Percentiles rank a stretch among this genome's conserved stretches.
phyloP scores from a whole-genome alignment of 176 grass and related monocot species.

The Pontederia crassipes region DNA sequence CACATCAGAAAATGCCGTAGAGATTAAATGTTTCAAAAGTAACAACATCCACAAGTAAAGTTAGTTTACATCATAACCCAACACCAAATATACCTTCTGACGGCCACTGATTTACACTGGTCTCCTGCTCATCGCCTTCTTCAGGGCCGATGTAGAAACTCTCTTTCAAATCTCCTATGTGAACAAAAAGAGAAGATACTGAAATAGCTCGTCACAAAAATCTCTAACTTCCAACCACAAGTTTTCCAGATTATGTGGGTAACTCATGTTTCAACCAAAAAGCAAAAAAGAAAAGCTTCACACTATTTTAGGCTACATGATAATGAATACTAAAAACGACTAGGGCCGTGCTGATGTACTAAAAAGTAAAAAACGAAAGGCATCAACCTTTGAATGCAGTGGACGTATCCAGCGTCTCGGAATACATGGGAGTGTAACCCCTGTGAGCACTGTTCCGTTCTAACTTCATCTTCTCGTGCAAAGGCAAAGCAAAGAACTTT shows the following conservation, averaged over 20 bases:
- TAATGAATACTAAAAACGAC: not conserved
- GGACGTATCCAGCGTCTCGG: slow-evolving; percentile 54
- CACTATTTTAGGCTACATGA: too few relatives aligned
- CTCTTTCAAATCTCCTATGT: slow-evolving; percentile 66
- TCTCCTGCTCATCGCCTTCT: slow-evolving; percentile 14
- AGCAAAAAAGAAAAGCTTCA: too few relatives aligned
- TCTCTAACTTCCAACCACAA: not conserved
- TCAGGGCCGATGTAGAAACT: slow-evolving; percentile 58
- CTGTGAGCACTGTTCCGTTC: slow-evolving; percentile 29
- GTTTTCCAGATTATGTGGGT: too few relatives aligned
- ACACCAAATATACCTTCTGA: slow-evolving; percentile 33
- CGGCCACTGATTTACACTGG: slow-evolving; percentile 53
- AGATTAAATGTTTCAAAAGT: too few relatives aligned
- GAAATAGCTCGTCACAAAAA: not conserved
- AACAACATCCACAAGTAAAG: too few relatives aligned
- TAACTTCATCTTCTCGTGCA: slow-evolving; percentile 63
- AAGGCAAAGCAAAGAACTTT: slow-evolving; percentile 43
- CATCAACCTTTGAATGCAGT: slow-evolving; percentile 38
- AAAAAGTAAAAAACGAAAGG: not conserved
- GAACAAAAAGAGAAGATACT: not conserved
- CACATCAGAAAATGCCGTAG: too few relatives aligned
- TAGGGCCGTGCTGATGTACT: not conserved
- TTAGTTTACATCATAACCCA: too few relatives aligned
- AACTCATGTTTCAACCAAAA: too few relatives aligned
- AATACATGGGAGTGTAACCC: slow-evolving; percentile 58